Conservation (phyloP, 129 eudicot species). For the Flaveria ramosissima region DNA sequence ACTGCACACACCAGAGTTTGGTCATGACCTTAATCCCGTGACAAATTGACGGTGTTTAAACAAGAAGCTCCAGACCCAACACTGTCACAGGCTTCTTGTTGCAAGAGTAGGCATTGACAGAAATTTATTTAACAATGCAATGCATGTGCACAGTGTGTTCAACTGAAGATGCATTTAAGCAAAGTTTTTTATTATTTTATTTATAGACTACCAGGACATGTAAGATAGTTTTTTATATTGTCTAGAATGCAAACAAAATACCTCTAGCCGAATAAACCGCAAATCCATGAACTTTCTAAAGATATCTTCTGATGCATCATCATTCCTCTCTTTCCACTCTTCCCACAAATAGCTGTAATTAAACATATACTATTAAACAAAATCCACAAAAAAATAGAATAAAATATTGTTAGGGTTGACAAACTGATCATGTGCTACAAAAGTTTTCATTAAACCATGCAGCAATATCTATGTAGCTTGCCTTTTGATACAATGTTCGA, state of each 20-base stretch:
- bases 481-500: constrained; percentile 52
- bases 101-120: not conserved
- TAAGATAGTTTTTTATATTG: not conserved
- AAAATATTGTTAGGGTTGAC: not conserved
- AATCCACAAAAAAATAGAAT: not conserved
- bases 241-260: constrained; percentile 17
- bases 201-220: not conserved
- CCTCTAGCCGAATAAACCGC: constrained; percentile 61
- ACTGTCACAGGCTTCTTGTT: not conserved
- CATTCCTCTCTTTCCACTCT: constrained; percentile 70
- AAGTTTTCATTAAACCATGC: not conserved
- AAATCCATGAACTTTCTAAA: constrained; percentile 46
- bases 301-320: constrained; percentile 35
- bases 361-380: constrained; percentile 12
- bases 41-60: not conserved
- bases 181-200: not conserved
- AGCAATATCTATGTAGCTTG: constrained; percentile 31
- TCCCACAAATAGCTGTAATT: constrained; percentile 59
- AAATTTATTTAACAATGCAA: not conserved
- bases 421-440: not conserved
- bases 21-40: not conserved
- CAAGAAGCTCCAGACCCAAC: not conserved
- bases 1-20: not conserved
- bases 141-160: too few species aligned
- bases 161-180: not conserved